Evolutionary conservation across 768 basidiomycete genomes (phyloP).

Genomic region (Daedaleopsis sinensis): DNA sequence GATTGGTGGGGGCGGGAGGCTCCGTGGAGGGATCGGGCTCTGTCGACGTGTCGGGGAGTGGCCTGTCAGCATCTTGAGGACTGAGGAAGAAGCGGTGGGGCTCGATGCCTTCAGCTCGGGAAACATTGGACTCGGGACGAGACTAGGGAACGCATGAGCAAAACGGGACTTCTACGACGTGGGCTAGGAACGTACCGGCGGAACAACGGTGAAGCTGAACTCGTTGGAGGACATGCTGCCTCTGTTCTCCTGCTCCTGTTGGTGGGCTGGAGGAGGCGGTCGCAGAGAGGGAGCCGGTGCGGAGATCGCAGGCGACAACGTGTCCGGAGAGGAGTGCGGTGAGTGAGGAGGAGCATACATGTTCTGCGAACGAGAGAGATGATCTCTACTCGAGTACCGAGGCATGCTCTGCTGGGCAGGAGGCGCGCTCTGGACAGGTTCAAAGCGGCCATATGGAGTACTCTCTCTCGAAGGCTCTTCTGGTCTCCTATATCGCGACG

Average conservation of each 20-base stretch:
- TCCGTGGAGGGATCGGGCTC: conserved; percentile 8
- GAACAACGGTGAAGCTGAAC: conserved; percentile 16
- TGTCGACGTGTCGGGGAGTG: conserved; percentile 30
- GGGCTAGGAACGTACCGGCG: conserved; percentile 20
- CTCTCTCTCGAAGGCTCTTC: not conserved
- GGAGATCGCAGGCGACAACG: not conserved
- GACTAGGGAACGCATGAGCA: conserved; percentile 29
- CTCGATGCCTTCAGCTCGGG: conserved; percentile 24
- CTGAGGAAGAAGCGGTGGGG: conserved; percentile 38
- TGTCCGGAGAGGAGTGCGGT: conserved; percentile 20
- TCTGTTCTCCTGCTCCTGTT: conserved; percentile 1
- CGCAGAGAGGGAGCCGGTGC: conserved; percentile 12
- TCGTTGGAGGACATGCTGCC: conserved; percentile 20
- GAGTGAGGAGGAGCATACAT: conserved; percentile 22
- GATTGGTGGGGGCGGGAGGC: conserved; percentile 5
- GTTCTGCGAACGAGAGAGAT: conserved; percentile 13
- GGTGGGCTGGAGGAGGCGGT: conserved; percentile 1
- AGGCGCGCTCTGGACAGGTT: not conserved
- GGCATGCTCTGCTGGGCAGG: not conserved
- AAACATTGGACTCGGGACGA: conserved; percentile 41
- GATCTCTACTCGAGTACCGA: conserved; percentile 5
- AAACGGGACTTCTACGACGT: not conserved
- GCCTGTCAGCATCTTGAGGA: conserved; percentile 42
- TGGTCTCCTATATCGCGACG: not conserved
- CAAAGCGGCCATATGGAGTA: not conserved